A percentile compares a stretch with the other conserved stretches of the same genome.
phyloP scores from a whole-genome alignment of 2,329 filamentous ascomycete genomes.

The Fusarium sp. region DNA sequence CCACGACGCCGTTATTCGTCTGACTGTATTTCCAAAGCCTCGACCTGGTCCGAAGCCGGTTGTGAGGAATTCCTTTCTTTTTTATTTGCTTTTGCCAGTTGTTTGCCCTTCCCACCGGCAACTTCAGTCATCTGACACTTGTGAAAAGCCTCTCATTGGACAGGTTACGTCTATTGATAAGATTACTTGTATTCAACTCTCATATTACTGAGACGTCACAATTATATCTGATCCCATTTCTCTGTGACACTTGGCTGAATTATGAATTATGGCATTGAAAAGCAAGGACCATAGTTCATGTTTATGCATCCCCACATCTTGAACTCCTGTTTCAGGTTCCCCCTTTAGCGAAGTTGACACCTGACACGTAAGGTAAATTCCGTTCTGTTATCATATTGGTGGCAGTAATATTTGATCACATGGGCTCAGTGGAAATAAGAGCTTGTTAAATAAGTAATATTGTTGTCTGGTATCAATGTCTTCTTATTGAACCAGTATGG shows the following conservation, averaged over 20 bases:
- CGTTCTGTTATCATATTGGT: background rate
- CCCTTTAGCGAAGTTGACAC: background rate
- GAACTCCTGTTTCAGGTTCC: conserved; percentile 2
- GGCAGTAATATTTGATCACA: background rate
- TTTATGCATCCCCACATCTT: background rate
- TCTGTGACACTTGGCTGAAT: background rate
- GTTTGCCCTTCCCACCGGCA: background rate
- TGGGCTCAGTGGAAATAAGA: background rate
- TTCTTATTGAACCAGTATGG: background rate
- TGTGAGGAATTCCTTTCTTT: background rate
- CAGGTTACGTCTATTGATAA: background rate
- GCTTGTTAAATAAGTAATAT: background rate
- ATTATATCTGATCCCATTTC: background rate
- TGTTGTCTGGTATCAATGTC: background rate
- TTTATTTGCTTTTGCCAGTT: background rate
- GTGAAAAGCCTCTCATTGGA: background rate
- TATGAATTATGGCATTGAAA: background rate
- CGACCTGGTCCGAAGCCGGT: background rate
- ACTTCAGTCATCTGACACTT: background rate
- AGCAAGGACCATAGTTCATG: background rate
- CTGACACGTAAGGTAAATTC: background rate
- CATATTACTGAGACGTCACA: background rate
- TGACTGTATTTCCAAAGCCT: background rate
- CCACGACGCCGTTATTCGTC: background rate
- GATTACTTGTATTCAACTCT: background rate